These are phyloP conservation scores for Candida freyschussii DNA, from an alignment of 1,139 yeast species.

Conservation along the genomic window DNA sequence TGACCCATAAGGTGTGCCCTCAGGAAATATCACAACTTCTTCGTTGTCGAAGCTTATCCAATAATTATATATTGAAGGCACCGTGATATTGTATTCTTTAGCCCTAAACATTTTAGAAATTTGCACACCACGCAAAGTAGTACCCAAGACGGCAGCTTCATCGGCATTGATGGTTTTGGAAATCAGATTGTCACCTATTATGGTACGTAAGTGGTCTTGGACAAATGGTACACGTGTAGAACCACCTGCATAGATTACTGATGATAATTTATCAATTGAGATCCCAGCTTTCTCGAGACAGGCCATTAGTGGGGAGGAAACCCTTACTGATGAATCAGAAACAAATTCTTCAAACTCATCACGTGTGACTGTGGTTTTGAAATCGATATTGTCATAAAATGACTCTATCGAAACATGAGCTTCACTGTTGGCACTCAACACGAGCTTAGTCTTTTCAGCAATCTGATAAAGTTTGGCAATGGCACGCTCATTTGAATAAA, in stretches of 20 bases:
- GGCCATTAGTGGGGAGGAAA: slow-evolving; percentile 50
- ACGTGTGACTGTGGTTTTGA: slow-evolving; percentile 60
- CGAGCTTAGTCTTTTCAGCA: slow-evolving; percentile 82
- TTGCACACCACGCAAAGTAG: slow-evolving; percentile 74
- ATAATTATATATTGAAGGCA: slow-evolving; percentile 45
- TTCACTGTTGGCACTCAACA: slow-evolving; percentile 83
- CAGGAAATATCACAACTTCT: slow-evolving; percentile 34
- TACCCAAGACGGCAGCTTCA: slow-evolving; percentile 90
- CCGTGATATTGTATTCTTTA: slow-evolving; percentile 57
- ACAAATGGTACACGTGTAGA: slow-evolving; percentile 88
- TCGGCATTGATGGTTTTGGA: slow-evolving; percentile 94
- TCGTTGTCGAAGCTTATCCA: slow-evolving; percentile 33
- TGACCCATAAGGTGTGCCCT: slow-evolving; percentile 35
- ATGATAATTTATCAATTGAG: slow-evolving; percentile 40
- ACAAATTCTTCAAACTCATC: slow-evolving; percentile 68
- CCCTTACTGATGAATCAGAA: slow-evolving; percentile 41
- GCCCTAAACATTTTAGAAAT: slow-evolving; percentile 57
- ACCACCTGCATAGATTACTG: slow-evolving; percentile 87
- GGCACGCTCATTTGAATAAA: slow-evolving; percentile 51
- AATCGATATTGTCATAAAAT: slow-evolving; percentile 65
- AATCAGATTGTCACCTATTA: slow-evolving; percentile 57
- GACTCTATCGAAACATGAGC: slow-evolving; percentile 70
- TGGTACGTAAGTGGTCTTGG: slow-evolving; percentile 50
- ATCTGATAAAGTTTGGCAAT: slow-evolving; percentile 69
- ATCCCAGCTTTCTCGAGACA: slow-evolving; percentile 40